Evolutionary conservation across 2,329 filamentous ascomycete species (phyloP).

Genomic region (Aotearoamyces nothofagi): DNA sequence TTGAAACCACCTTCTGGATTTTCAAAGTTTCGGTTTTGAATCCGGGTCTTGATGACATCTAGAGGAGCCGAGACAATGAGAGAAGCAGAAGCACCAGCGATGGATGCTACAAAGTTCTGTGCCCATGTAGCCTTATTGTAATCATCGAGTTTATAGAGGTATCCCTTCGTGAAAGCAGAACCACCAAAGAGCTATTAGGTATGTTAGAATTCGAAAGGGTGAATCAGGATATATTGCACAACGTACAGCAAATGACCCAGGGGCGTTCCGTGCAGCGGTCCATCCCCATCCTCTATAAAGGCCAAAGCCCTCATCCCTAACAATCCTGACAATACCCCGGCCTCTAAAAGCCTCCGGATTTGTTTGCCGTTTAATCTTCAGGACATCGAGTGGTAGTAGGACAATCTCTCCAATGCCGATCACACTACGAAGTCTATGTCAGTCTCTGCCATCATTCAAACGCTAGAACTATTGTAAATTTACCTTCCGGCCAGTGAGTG

Average conservation of each 20-base stretch:
- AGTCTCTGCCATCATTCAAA: conserved; percentile 4
- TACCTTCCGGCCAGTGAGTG: conserved; percentile 89
- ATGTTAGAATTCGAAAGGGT: too few relatives aligned
- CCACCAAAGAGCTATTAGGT: conserved; percentile 76
- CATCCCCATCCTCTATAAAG: conserved; percentile 94
- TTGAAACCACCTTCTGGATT: conserved; percentile 89
- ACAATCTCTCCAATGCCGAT: conserved; percentile 97
- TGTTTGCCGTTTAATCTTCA: conserved; percentile 99
- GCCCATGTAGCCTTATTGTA: conserved; percentile 92
- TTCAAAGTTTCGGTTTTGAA: conserved; percentile 98
- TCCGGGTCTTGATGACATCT: conserved; percentile 95
- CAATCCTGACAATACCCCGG: conserved; percentile 76
- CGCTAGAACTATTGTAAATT: conserved; percentile 11
- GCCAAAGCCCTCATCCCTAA: conserved; percentile 87
- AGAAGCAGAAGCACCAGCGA: conserved; percentile 89
- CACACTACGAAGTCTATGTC: conserved; percentile 35
- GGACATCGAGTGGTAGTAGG: conserved; percentile 82
- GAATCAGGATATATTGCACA: too few relatives aligned
- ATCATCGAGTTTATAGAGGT: conserved; percentile 75
- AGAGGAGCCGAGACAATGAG: conserved; percentile 89
- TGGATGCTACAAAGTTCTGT: conserved; percentile 95
- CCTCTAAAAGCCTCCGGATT: conserved; percentile 97
- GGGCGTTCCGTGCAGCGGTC: conserved; percentile 94
- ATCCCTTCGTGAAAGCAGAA: conserved; percentile 94
- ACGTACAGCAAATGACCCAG: conserved; percentile 87